phyloP scores from a whole-genome alignment of 768 basidiomycete species.

The Tulasnella calospora region DNA sequence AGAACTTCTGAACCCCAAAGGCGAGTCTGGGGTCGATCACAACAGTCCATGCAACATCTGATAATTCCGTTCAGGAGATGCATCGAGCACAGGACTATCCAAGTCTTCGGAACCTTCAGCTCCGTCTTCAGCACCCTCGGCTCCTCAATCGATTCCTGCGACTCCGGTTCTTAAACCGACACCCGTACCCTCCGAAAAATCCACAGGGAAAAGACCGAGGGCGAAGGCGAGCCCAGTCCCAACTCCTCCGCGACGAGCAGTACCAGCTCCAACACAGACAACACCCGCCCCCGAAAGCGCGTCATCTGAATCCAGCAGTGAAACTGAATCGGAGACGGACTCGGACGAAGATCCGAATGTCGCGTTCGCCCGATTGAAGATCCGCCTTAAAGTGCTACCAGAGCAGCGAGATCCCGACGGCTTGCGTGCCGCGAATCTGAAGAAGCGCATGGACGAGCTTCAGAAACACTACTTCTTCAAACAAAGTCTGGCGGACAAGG shows the following conservation, averaged over 20 bases:
- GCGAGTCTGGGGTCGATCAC: slow-evolving; percentile 29
- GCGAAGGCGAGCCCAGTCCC: neutral
- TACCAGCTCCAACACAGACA: neutral
- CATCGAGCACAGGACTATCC: neutral
- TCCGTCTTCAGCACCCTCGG: neutral
- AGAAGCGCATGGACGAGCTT: slow-evolving; percentile 44
- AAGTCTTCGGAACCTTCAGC: neutral
- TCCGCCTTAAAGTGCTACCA: slow-evolving; percentile 48
- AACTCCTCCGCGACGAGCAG: neutral
- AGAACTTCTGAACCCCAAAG: slow-evolving; percentile 44
- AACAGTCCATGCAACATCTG: neutral
- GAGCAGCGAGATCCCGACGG: slow-evolving; percentile 36
- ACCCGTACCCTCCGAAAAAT: neutral
- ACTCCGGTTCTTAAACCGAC: neutral
- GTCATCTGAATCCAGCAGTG: neutral
- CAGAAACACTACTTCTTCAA: slow-evolving; percentile 68
- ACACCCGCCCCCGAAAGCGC: neutral
- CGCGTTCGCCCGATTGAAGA: slow-evolving; percentile 58
- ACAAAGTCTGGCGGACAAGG: slow-evolving; percentile 55
- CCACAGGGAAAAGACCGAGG: neutral
- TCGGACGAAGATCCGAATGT: slow-evolving; percentile 50
- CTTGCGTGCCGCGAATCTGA: slow-evolving; percentile 36
- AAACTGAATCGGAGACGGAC: slow-evolving; percentile 1
- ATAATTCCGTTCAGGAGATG: neutral
- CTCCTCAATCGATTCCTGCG: neutral